These are phyloP conservation scores for Picea glauca DNA, from an alignment of 75 land plant species.

Conservation along the genomic window DNA sequence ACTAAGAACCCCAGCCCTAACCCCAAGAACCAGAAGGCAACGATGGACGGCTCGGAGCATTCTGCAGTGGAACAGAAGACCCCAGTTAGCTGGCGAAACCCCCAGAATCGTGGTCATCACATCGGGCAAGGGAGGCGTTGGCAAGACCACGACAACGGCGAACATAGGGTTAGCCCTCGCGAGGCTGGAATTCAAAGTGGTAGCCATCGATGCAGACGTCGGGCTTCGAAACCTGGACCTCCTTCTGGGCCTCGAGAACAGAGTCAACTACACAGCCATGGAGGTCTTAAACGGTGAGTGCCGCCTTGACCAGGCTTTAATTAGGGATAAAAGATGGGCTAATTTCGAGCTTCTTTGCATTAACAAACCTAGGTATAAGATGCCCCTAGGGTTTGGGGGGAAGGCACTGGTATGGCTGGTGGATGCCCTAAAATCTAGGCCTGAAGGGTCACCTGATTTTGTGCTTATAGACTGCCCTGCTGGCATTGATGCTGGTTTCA, in stretches of 20 bases:
- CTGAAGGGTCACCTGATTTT: constrained; percentile 82
- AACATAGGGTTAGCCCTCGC: constrained; percentile 90
- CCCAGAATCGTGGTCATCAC: constrained; percentile 96
- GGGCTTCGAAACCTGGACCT: constrained; percentile 98
- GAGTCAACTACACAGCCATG: constrained; percentile 94
- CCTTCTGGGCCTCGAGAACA: constrained; percentile 97
- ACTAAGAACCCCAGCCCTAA: not conserved
- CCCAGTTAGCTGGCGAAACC: constrained; percentile 73
- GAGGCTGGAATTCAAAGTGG: constrained; percentile 85
- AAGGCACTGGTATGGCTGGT: constrained; percentile 92
- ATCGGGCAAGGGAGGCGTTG: constrained; percentile 98
- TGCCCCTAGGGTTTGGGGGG: constrained; percentile 90
- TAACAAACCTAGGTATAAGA: constrained; percentile 88
- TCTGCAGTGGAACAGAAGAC: constrained; percentile 80
- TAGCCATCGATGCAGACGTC: constrained; percentile 96
- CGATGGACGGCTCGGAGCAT: constrained; percentile 9
- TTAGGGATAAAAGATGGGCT: constrained; percentile 91
- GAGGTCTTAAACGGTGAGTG: constrained; percentile 97
- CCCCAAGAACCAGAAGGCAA: not conserved
- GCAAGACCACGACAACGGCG: constrained; percentile 97
- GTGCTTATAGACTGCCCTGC: constrained; percentile 97
- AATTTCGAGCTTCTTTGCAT: constrained; percentile 89
- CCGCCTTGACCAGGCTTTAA: constrained; percentile 94
- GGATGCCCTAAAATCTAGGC: constrained; percentile 70
- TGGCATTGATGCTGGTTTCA: constrained; percentile 96